phyloP scores from a whole-genome alignment of 1,284 basidiomycete species.

The Marasmius oreades region DNA sequence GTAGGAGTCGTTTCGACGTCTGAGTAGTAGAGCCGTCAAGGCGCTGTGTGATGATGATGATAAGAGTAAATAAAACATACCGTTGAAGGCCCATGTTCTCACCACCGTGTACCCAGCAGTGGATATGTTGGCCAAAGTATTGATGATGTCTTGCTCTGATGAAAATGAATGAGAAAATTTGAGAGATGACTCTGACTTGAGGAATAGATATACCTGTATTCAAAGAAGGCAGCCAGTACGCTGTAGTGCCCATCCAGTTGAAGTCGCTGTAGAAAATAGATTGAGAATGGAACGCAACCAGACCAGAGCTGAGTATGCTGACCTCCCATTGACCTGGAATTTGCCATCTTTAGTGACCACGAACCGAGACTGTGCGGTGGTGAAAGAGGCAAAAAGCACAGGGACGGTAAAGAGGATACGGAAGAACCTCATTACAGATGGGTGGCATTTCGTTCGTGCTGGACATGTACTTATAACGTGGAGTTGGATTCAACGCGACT shows the following conservation, averaged over 20 bases:
- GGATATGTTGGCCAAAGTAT: slow-evolving; percentile 54
- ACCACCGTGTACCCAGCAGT: slow-evolving; percentile 57
- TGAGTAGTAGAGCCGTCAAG: slow-evolving; percentile 18
- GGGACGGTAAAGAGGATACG: not conserved
- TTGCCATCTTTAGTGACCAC: slow-evolving; percentile 38
- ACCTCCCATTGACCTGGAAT: slow-evolving; percentile 52
- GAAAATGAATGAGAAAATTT: not conserved
- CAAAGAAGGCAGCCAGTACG: slow-evolving; percentile 62
- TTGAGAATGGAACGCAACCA: not conserved
- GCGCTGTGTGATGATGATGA: too few relatives aligned
- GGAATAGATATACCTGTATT: slow-evolving; percentile 28
- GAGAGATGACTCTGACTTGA: not conserved
- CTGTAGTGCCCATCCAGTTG: slow-evolving; percentile 59
- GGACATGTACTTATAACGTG: too few relatives aligned
- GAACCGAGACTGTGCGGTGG: slow-evolving; percentile 30
- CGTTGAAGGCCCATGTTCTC: slow-evolving; percentile 66
- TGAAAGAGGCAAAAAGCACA: slow-evolving; percentile 16
- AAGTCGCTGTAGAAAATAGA: slow-evolving; percentile 36
- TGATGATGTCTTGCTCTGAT: slow-evolving; percentile 51
- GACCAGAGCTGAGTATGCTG: slow-evolving; percentile 5
- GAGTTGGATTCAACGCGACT: too few relatives aligned
- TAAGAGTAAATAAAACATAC: slow-evolving; percentile 25
- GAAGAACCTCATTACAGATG: slow-evolving; percentile 1
- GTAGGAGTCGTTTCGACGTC: slow-evolving; percentile 52
- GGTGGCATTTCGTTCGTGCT: too few relatives aligned